Evolutionary conservation across 352 stramenopile species (phyloP), one percentile per base, ranked within the genome.

Genomic region (Globisporangium takayamanum): DNA sequence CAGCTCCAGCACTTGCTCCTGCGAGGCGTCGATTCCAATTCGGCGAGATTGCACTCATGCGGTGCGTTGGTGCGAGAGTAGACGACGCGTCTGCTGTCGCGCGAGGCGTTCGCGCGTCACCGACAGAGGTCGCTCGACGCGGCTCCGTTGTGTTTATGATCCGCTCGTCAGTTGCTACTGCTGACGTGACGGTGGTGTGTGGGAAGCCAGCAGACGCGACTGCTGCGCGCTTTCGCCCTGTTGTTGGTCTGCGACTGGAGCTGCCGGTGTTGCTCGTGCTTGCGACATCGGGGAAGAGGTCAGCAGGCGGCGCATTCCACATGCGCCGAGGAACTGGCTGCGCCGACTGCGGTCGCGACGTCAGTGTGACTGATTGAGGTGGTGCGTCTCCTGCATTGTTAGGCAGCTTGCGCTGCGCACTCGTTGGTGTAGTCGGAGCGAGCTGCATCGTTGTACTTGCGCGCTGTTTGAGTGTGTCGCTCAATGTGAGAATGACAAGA

Each of bases 241-340:
- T n/a, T n/a, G 41, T 20, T n/a, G 33, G 33, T 39, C 33, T 39
- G 18, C 41, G 41, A 46, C 59, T 26, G 51, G 12, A 4, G 45
- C 37, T 51, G 18, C 39, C 5, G 41, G 5, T 2, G 26, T 12
- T 22, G 41, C 8, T 52, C 26, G 41, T 59, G 33, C 53, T 33
- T 41, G 53, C 6, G 20, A 46, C n/a, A 20, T 51, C 30, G 10
- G 64, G 64, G 39, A 72, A 75, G n/a, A 72, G 55, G 28, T 62
- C 47, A 36, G 58, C 18, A 7, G 68, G 68, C 33, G 64, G 61
- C 4, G 58, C 55, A 47, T 75, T 75, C 68, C 68, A 75, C 18
- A 44, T 41, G 8, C 53, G 53, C 6, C 44, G 36, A 11, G 53
- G 16, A 18, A 50, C 26, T 12, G 25, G 33, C 36, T 26, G 18